Conservation (phyloP, 2,329 filamentous ascomycete species). For the Cladosporium sp. region DNA sequence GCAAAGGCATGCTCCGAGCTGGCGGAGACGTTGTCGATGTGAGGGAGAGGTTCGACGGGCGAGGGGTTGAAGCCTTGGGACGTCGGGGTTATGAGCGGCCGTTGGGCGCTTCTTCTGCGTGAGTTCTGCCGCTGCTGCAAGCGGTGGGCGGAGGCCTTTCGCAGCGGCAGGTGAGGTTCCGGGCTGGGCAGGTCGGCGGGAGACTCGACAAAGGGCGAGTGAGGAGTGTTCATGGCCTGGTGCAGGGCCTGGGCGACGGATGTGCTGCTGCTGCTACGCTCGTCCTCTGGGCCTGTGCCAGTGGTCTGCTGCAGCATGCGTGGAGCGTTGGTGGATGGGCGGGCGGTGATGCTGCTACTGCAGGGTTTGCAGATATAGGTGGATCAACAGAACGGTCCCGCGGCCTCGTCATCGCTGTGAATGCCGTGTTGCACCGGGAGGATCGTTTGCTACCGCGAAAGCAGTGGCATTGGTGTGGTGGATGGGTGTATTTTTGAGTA, state of each 20-base stretch:
- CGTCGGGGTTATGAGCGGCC: slow-evolving; percentile 25
- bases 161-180: slow-evolving; percentile 39
- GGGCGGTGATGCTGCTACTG: not conserved
- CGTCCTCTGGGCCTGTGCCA: not conserved
- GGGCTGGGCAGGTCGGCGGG: slow-evolving; percentile 19
- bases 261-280: slow-evolving; percentile 4
- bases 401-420: slow-evolving; percentile 6
- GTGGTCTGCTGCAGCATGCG: slow-evolving; percentile 14
- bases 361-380: slow-evolving; percentile 7
- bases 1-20: slow-evolving; percentile 34
- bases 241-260: slow-evolving; percentile 23
- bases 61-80: slow-evolving; percentile 28
- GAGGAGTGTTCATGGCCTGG: slow-evolving; percentile 24
- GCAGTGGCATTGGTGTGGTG: not conserved
- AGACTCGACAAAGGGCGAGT: slow-evolving; percentile 1
- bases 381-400: slow-evolving; percentile 2
- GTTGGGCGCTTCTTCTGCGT: slow-evolving; percentile 24
- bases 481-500: too few relatives aligned
- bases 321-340: not conserved
- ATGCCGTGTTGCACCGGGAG: not conserved
- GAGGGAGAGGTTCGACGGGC: slow-evolving; percentile 25
- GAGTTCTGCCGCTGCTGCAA: slow-evolving; percentile 32
- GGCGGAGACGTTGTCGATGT: slow-evolving; percentile 27
- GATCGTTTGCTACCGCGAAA: not conserved
- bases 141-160: slow-evolving; percentile 39